Base-by-base conservation (phyloP, 2,329 filamentous ascomycete genomes). In the Colletotrichum nymphaeae region DNA sequence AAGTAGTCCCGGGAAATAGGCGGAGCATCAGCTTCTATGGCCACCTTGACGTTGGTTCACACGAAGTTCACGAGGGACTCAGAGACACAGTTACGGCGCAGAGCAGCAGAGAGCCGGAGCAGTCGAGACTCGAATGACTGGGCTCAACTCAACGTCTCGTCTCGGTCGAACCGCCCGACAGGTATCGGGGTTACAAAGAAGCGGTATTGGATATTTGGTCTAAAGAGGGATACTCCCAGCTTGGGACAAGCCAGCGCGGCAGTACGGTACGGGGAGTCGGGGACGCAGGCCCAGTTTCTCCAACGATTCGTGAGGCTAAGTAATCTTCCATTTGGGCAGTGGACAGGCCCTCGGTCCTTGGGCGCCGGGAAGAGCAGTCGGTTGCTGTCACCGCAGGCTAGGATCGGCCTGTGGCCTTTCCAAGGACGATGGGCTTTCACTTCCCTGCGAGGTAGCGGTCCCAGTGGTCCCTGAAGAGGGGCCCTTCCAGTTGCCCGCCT, bases 211-310 rank as follows among this genome's bases (percentile, higher is more conserved):
- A 19, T 24, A 42, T 65, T 60, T 37, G 7, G 24, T 32, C 12
- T 16, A 8, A 63, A 52, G 56, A 70, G 71, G 71, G 67, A 69
- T 73, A 62, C 57, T 70, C 71, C 71, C 60, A 73, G 70, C 19
- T 49, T n/a, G 7, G 37, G 9, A 30, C 35, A 35, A 67, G 63
- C 32, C 57, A 65, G 35, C 52, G 24, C 16, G 30, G 19, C 63
- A 65, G 22, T 46, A 28, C 49, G 35, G 19, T n/a, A 69, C 53
- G 32, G 66, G 58, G 56, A 26, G 26, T 11, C 24, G 35, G 35
- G 35, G 35, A 42, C 35, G 37, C 16, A 22, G 56, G 28, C 35
- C 53, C 28, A 37, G 30, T 56, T 73, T 62, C 60, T 59, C 67
- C 67, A 62, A 66, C 60, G 67, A 70, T 52, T 66, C 49, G 46